Conservation (phyloP, 108 stramenopile genomes). For the Nannochloropsis oceanica region DNA sequence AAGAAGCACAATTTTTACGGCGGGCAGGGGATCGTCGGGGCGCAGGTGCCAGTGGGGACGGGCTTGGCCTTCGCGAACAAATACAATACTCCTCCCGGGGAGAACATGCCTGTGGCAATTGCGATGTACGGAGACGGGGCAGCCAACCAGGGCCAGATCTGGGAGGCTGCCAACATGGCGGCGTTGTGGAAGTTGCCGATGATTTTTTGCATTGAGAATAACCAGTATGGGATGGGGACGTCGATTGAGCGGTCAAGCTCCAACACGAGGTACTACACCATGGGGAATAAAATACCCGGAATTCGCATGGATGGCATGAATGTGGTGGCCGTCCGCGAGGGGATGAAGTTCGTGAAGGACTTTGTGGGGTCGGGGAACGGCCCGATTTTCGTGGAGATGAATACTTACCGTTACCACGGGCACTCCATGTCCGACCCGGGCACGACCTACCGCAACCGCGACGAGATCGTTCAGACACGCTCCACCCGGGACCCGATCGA, state of each 20-base stretch:
- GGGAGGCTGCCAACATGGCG: constrained; percentile 67
- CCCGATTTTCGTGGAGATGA: constrained; percentile 85
- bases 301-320: constrained; percentile 92
- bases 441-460: constrained; percentile 97
- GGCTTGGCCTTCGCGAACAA: constrained; percentile 93
- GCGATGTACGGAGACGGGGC: constrained; percentile 98
- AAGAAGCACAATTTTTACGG: constrained; percentile 95
- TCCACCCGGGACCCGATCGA: constrained; percentile 92
- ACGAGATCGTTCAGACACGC: constrained; percentile 92
- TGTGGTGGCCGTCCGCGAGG: constrained; percentile 86
- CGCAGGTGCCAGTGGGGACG: constrained; percentile 90
- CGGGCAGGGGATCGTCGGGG: constrained; percentile 96
- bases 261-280: constrained; percentile 94
- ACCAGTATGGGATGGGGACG: constrained; percentile 99
- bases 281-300: constrained; percentile 97
- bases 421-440: constrained; percentile 99
- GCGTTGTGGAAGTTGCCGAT: constrained; percentile 86
- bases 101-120: constrained; percentile 83
- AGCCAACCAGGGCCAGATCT: constrained; percentile 99
- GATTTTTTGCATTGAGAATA: constrained; percentile 99
- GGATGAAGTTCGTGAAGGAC: constrained; percentile 86
- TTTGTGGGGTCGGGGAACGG: constrained; percentile 79
- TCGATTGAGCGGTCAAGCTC: constrained; percentile 82
- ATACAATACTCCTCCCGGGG: constrained; percentile 82
- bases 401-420: constrained; percentile 99